These are phyloP conservation scores for Adiantum capillusveneris DNA, from an alignment of 75 land plant genomes.

Conservation along the genomic window DNA sequence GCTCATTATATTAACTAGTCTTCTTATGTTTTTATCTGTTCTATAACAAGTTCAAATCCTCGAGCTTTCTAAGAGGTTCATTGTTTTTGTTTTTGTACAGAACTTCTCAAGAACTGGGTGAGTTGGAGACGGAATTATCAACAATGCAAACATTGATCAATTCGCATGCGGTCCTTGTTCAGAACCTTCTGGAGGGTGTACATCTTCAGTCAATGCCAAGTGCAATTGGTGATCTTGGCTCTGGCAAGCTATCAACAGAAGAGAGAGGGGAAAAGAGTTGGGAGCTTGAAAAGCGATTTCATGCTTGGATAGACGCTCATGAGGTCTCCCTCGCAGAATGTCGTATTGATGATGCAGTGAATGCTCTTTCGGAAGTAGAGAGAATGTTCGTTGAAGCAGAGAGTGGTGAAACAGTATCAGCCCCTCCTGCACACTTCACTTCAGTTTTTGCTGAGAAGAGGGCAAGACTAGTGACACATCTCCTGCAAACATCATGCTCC, in stretches of 20 bases:
- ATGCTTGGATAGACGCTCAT: slow-evolving; percentile 25
- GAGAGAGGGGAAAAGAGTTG: slow-evolving; percentile 12
- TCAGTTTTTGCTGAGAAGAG: slow-evolving; percentile 24
- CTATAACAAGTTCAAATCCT: no score
- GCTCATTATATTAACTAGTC: no score
- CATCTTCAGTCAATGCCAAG: slow-evolving; percentile 18
- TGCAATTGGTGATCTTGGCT: slow-evolving; percentile 4
- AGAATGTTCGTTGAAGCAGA: slow-evolving; percentile 16
- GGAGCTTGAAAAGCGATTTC: slow-evolving; percentile 20
- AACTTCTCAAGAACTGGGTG: slow-evolving; percentile 35
- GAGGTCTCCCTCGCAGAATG: slow-evolving; percentile 47
- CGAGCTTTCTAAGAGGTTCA: no score
- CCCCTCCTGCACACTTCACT: slow-evolving; percentile 6
- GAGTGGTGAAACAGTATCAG: not conserved
- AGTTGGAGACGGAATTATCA: slow-evolving; percentile 36
- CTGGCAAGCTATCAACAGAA: slow-evolving; percentile 8
- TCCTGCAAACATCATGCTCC: slow-evolving; percentile 27
- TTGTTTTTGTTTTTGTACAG: slow-evolving; percentile 27
- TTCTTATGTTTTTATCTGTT: no score
- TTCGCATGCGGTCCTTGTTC: slow-evolving; percentile 37
- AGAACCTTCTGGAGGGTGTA: slow-evolving; percentile 25
- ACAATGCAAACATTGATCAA: slow-evolving; percentile 29
- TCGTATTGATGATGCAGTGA: slow-evolving; percentile 42
- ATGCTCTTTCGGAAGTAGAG: slow-evolving; percentile 17
- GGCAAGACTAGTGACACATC: slow-evolving; percentile 33